phyloP scores from a whole-genome alignment of 768 basidiomycete species.

The Leccinum subgranulosum region DNA sequence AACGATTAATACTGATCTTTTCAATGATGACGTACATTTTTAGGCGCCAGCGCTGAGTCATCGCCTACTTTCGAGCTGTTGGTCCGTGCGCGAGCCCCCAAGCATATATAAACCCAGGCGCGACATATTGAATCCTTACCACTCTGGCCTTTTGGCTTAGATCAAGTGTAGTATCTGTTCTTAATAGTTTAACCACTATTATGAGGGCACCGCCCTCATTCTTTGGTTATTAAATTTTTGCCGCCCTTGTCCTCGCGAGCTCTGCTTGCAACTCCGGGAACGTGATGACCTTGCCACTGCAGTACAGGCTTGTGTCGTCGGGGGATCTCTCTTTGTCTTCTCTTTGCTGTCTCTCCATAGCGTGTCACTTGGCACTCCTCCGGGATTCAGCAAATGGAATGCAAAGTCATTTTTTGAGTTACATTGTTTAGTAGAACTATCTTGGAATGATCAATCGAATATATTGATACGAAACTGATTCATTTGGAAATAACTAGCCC shows the following conservation, averaged over 20 bases:
- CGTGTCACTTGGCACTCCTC: constrained; percentile 3
- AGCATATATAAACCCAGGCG: constrained; percentile 1
- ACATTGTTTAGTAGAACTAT: too few relatives aligned
- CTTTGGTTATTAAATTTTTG: constrained; percentile 49
- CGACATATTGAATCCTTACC: constrained; percentile 13
- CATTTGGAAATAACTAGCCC: too few relatives aligned
- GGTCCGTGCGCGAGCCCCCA: constrained; percentile 18
- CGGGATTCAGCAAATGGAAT: constrained; percentile 13
- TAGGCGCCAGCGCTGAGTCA: neutral
- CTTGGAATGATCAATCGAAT: too few relatives aligned
- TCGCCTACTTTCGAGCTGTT: neutral
- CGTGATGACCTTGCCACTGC: constrained; percentile 41
- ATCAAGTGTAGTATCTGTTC: constrained; percentile 80
- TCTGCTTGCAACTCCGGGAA: constrained; percentile 43
- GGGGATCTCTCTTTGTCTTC: constrained; percentile 40
- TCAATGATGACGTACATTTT: too few relatives aligned
- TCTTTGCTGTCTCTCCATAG: constrained; percentile 8
- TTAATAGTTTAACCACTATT: constrained; percentile 61
- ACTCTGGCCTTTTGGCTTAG: constrained; percentile 64
- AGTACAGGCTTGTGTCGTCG: constrained; percentile 56
- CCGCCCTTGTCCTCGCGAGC: constrained; percentile 16
- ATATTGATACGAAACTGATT: too few relatives aligned
- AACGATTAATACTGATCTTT: neutral
- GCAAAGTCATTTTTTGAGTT: neutral
- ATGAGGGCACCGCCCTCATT: constrained; percentile 53